Conservation (phyloP, 1,284 basidiomycete species). For the Blastosporella zonata region DNA sequence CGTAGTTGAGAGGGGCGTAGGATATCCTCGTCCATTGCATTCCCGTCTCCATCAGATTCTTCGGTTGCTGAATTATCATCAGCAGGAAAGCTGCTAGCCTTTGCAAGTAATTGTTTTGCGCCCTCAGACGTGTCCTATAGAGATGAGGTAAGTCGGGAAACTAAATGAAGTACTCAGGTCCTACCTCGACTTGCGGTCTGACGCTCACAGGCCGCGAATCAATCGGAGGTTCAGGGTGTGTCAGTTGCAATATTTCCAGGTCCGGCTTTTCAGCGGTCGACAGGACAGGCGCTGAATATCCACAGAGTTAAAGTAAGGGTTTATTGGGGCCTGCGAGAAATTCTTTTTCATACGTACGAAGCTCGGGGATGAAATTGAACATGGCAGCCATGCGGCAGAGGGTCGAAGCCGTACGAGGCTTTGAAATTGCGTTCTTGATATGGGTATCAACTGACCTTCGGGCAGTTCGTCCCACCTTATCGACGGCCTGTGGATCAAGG, state of each 20-base stretch:
- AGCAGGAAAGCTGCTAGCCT: conserved; percentile 25
- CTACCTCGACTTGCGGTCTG: conserved; percentile 17
- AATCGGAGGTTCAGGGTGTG: conserved; percentile 15
- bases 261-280: conserved; percentile 39
- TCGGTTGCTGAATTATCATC: conserved; percentile 49
- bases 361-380: conserved; percentile 58
- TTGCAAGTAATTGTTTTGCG: conserved; percentile 5
- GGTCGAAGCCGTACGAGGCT: conserved; percentile 60
- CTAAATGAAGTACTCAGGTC: background rate
- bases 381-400: conserved; percentile 67
- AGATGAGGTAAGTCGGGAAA: conserved; percentile 2
- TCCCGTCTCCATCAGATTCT: conserved; percentile 41
- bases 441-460: conserved; percentile 68
- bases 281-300: conserved; percentile 38
- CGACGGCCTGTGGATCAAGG: conserved; percentile 47
- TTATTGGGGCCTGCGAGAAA: conserved; percentile 9
- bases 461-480: conserved; percentile 64
- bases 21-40: conserved; percentile 7
- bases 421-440: conserved; percentile 64
- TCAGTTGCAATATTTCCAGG: conserved; percentile 27
- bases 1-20: background rate
- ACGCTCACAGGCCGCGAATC: conserved; percentile 10
- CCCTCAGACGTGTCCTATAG: conserved; percentile 10
- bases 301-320: conserved; percentile 8
- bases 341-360: conserved; percentile 46